These are phyloP conservation scores for Chrysoporthe cubensis DNA, from an alignment of 2,329 filamentous ascomycete species.

Conservation along the genomic window DNA sequence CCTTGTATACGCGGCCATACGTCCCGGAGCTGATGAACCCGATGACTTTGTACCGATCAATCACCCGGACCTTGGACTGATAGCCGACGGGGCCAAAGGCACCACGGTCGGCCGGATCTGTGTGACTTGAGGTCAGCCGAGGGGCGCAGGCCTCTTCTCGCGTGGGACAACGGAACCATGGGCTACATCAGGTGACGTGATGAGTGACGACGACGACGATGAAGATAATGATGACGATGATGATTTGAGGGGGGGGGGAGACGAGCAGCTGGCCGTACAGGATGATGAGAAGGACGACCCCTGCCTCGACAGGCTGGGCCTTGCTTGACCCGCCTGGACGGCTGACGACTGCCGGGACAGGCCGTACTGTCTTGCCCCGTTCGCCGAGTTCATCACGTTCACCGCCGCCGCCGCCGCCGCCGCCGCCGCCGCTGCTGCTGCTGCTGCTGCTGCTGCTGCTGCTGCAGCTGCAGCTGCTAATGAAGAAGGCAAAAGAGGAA, in stretches of 20 bases:
- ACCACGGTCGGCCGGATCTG: constrained; percentile 59
- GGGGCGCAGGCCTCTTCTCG: neutral
- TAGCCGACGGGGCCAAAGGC: constrained; percentile 52
- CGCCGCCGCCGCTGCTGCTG: neutral
- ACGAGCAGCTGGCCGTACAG: constrained; percentile 32
- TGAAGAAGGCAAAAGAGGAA: neutral
- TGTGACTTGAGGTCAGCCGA: constrained; percentile 41
- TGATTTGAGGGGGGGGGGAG: neutral
- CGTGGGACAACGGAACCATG: neutral
- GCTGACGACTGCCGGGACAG: constrained; percentile 27
- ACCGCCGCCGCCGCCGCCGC: too few relatives aligned
- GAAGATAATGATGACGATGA: neutral
- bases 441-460: neutral
- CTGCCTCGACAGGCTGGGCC: constrained; percentile 26
- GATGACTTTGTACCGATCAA: constrained; percentile 93
- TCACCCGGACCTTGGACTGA: constrained; percentile 82
- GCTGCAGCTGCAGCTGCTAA: neutral
- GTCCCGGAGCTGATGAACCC: constrained; percentile 98
- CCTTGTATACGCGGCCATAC: constrained; percentile 98
- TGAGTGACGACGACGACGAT: too few relatives aligned
- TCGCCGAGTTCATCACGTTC: constrained; percentile 27
- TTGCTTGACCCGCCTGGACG: constrained; percentile 19
- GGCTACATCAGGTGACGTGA: neutral
- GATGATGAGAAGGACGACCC: constrained; percentile 27
- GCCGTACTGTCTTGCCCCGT: constrained; percentile 26